Base-by-base conservation (phyloP, 2,329 filamentous ascomycete genomes). In the Pseudogymnoascus sp. region DNA sequence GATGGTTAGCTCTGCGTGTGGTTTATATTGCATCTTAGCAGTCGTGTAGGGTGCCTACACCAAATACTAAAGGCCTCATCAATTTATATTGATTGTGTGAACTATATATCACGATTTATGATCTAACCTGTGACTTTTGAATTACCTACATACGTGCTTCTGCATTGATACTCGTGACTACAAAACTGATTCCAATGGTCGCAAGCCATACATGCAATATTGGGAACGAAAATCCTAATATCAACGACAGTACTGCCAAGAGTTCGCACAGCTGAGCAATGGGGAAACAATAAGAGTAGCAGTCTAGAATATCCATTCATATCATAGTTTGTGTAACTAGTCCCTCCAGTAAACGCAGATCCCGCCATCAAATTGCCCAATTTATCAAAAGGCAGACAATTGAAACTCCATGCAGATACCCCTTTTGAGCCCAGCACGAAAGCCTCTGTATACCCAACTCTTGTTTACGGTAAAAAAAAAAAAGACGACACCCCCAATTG, bases 41-140 rank as follows among this genome's bases (percentile, higher is more conserved):
- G 59, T 42, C 33, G 33, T 60, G 33, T 61, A 61, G 59, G 31
- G 21, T 61, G 33, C 36, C 59, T 38, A 61, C 59, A 40, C 19
- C 33, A 57, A 57, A 57, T 57, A 57, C 28, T 57, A 57, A 57
- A 57, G 50, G 50, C 50, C 50, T 57, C 50, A 15, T 57, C 50
- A 61, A 61, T 61, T 61, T 38, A 61, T 38, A 61, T 61, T 61
- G 59, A 61, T 61, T 61, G 59, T 61, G 33, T 61, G 36, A 61
- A 61, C 59, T 42, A 61, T 61, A 61, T 61, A 38, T 61, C 19
- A 38, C 33, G 36, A 61, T 61, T 61, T 61, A 61, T 61, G 59
- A 61, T 61, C 13, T 42, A 38, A 38, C 8, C 15, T 57, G 50
- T 57, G 50, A 57, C 47, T 53, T 53, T 23, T 53, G 26, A 10